These are phyloP conservation scores for Kodamaea suecica DNA, from an alignment of 1,139 yeast genomes.

Conservation along the genomic window DNA sequence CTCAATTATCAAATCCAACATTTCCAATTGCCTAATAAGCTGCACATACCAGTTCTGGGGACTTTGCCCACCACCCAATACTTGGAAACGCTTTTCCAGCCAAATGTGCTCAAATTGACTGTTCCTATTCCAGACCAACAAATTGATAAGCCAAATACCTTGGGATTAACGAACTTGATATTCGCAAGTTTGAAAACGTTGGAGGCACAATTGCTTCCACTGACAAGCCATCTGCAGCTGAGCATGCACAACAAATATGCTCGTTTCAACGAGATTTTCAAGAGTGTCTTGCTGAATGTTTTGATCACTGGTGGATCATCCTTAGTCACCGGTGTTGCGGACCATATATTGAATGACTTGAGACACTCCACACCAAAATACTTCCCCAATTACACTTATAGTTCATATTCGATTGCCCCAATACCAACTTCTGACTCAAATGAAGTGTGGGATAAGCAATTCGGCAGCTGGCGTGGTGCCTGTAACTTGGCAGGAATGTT, in stretches of 20 bases:
- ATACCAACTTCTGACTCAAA: conserved; percentile 14
- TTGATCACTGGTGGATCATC: conserved; percentile 68
- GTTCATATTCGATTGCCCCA: conserved; percentile 32
- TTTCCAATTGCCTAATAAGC: conserved; percentile 50
- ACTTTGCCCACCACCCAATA: conserved; percentile 28
- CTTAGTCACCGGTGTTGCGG: conserved; percentile 57
- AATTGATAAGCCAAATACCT: conserved; percentile 38
- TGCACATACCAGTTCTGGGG: conserved; percentile 35
- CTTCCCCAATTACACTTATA: conserved; percentile 49
- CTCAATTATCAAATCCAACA: conserved; percentile 23
- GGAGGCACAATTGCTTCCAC: conserved; percentile 31
- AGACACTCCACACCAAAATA: conserved; percentile 41
- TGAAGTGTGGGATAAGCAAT: conserved; percentile 51
- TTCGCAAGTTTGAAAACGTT: conserved; percentile 41
- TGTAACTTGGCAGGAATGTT: conserved; percentile 56
- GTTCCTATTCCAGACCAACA: conserved; percentile 34
- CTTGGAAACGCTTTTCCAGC: conserved; percentile 56
- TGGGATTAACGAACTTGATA: conserved; percentile 47
- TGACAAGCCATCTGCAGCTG: conserved; percentile 16
- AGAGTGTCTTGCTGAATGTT: conserved; percentile 51
- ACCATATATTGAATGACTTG: conserved; percentile 59
- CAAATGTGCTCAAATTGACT: conserved; percentile 33
- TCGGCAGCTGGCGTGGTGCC: conserved; percentile 67
- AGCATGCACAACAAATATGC: conserved; percentile 24
- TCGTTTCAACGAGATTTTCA: conserved; percentile 41